Evolutionary conservation across 2,329 filamentous ascomycete genomes (phyloP).

Genomic region (Tolypocladium ophioglossoides): DNA sequence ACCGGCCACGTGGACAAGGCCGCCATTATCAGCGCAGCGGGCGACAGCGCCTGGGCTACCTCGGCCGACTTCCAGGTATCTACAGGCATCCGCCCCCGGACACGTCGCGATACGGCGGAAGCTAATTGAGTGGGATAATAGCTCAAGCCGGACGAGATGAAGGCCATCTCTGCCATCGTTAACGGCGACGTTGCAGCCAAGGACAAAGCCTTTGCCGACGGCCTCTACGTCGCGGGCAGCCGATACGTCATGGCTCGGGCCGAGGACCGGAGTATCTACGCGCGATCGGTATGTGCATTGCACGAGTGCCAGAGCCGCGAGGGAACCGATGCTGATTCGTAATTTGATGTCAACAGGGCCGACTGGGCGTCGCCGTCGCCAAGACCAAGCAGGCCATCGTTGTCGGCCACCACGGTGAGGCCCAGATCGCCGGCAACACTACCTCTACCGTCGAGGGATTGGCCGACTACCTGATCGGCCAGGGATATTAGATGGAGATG

Average conservation of each 20-base stretch:
- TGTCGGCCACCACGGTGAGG: slow-evolving; percentile 75
- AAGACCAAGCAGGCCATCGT: slow-evolving; percentile 87
- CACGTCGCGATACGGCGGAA: background rate
- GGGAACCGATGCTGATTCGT: background rate
- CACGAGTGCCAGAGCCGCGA: background rate
- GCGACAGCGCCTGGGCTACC: slow-evolving; percentile 70
- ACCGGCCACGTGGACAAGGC: slow-evolving; percentile 72
- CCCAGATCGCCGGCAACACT: slow-evolving; percentile 61
- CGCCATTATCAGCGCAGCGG: slow-evolving; percentile 71
- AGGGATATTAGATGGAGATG: slow-evolving; percentile 53
- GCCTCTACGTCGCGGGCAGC: slow-evolving; percentile 64
- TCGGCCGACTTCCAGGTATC: slow-evolving; percentile 63
- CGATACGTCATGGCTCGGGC: slow-evolving; percentile 70
- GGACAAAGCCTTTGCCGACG: slow-evolving; percentile 59
- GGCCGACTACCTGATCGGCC: slow-evolving; percentile 74
- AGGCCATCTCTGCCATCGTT: slow-evolving; percentile 44
- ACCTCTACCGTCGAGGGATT: slow-evolving; percentile 72
- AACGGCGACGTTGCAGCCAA: slow-evolving; percentile 32
- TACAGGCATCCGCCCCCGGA: slow-evolving; percentile 4
- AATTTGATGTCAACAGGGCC: slow-evolving; percentile 38
- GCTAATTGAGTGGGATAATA: slow-evolving; percentile 9
- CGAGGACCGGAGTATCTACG: slow-evolving; percentile 72
- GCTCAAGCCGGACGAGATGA: slow-evolving; percentile 44
- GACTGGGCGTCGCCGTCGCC: slow-evolving; percentile 68
- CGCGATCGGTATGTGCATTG: slow-evolving; percentile 58